Evolutionary conservation across 1,284 basidiomycete genomes (phyloP).

Genomic region (Caloboletus inedulis): DNA sequence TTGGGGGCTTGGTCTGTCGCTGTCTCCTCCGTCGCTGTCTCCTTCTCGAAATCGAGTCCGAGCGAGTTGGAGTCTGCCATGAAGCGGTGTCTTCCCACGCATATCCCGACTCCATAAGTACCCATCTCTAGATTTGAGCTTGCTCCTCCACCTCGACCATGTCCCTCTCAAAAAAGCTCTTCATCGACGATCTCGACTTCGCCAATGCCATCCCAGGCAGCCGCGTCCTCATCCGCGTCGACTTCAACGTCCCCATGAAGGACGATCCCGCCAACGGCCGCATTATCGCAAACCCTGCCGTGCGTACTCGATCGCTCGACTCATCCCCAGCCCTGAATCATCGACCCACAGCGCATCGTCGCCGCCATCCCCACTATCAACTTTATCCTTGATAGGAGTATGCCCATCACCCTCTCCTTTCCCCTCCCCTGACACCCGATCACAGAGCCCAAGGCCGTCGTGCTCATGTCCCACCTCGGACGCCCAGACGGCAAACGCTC

Average conservation of each 20-base stretch:
- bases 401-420: slow-evolving; percentile 10
- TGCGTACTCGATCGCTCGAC: slow-evolving; percentile 42
- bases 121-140: not conserved
- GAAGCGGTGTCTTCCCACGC: slow-evolving; percentile 26
- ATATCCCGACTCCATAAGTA: not conserved
- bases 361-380: slow-evolving; percentile 96
- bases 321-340: not conserved
- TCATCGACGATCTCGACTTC: slow-evolving; percentile 77
- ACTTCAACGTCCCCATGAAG: slow-evolving; percentile 95
- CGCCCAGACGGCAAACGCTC: slow-evolving; percentile 93
- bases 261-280: slow-evolving; percentile 51
- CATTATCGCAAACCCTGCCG: slow-evolving; percentile 95
- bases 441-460: slow-evolving; percentile 80
- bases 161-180: slow-evolving; percentile 94
- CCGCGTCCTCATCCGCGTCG: slow-evolving; percentile 94
- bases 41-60: slow-evolving; percentile 59
- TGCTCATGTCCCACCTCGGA: slow-evolving; percentile 98
- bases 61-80: slow-evolving; percentile 52
- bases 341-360: slow-evolving; percentile 76
- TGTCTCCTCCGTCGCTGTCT: slow-evolving; percentile 9
- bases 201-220: slow-evolving; percentile 73
- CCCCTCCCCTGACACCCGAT: not conserved
- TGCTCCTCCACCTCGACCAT: slow-evolving; percentile 42
- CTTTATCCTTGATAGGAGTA: slow-evolving; percentile 89
- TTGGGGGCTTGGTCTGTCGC: slow-evolving; percentile 9